Evolutionary conservation across 495 filamentous ascomycete genomes (phyloP).

Genomic region (Physcia stellaris): DNA sequence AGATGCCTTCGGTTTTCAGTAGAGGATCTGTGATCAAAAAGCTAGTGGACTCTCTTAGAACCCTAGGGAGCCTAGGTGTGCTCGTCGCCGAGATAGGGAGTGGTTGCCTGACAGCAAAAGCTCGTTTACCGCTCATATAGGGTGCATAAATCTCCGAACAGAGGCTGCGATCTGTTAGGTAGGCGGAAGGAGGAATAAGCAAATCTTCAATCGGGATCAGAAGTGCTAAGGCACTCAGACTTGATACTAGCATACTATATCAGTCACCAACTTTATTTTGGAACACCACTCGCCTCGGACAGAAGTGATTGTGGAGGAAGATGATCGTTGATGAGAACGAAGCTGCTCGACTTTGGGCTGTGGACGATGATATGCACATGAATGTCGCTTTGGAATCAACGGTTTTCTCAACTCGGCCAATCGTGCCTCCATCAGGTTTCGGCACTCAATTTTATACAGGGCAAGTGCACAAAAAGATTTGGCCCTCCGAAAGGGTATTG

Average conservation of each 20-base stretch:
- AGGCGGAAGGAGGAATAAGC: slow-evolving; percentile 36
- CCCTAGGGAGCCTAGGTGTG: slow-evolving; percentile 29
- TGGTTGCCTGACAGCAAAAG: slow-evolving; percentile 27
- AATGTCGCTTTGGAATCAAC: no score
- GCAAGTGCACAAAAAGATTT: no score
- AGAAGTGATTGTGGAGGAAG: no score
- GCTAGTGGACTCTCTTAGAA: slow-evolving; percentile 35
- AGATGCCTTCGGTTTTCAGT: slow-evolving; percentile 34
- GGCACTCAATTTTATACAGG: no score
- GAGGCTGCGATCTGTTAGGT: slow-evolving; percentile 36
- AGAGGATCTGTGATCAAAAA: slow-evolving; percentile 33
- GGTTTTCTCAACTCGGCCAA: no score
- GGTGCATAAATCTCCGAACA: slow-evolving; percentile 32
- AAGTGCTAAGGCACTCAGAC: slow-evolving; percentile 29
- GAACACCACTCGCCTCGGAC: no score
- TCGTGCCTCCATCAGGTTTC: no score
- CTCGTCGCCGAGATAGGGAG: slow-evolving; percentile 27
- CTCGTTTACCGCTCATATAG: slow-evolving; percentile 30
- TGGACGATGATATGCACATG: no score
- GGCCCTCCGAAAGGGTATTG: no score
- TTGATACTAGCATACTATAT: slow-evolving; percentile 26
- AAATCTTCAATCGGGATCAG: slow-evolving; percentile 36
- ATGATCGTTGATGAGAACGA: no score
- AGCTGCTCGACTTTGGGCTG: no score
- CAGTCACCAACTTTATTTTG: no score